These are phyloP conservation scores for Pichia cephalocereana DNA, from an alignment of 805 yeast species.

Conservation along the genomic window DNA sequence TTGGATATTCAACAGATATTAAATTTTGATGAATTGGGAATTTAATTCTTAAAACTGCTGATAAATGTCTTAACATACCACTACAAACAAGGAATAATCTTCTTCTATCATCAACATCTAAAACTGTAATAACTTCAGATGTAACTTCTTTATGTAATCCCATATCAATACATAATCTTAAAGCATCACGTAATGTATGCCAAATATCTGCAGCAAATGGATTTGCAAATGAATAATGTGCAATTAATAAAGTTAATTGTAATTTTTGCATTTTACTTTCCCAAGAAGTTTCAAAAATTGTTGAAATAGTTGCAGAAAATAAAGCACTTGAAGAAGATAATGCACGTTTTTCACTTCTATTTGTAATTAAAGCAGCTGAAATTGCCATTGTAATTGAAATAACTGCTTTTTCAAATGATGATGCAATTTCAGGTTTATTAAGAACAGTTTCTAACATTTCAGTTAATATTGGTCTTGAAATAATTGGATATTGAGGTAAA, in stretches of 20 bases:
- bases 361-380: constrained; percentile 10
- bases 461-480: constrained; percentile 1
- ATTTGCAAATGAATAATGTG: constrained; percentile 11
- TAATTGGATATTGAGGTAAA: constrained; percentile 10
- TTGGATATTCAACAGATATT: constrained; percentile 7
- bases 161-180: constrained; percentile 9
- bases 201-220: constrained; percentile 12
- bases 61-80: constrained; percentile 9
- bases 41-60: constrained; percentile 2
- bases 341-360: constrained; percentile 10
- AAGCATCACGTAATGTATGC: constrained; percentile 6
- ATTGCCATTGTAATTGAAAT: constrained; percentile 9
- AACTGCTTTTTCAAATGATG: constrained; percentile 7
- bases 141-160: constrained; percentile 10
- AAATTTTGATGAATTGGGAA: constrained; percentile 8
- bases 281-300: constrained; percentile 4
- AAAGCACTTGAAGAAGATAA: constrained; percentile 10
- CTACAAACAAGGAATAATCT: constrained; percentile 6
- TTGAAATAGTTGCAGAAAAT: constrained; percentile 7
- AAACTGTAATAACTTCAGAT: constrained; percentile 5
- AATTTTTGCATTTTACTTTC: constrained; percentile 6
- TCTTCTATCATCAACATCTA: constrained; percentile 8
- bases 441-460: neutral
- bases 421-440: neutral
- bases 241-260: constrained; percentile 6